A percentile compares a stretch with the other conserved stretches of the same genome.
Conservation (phyloP, 1,284 basidiomycete genomes). For the Dichomitus squalens region DNA sequence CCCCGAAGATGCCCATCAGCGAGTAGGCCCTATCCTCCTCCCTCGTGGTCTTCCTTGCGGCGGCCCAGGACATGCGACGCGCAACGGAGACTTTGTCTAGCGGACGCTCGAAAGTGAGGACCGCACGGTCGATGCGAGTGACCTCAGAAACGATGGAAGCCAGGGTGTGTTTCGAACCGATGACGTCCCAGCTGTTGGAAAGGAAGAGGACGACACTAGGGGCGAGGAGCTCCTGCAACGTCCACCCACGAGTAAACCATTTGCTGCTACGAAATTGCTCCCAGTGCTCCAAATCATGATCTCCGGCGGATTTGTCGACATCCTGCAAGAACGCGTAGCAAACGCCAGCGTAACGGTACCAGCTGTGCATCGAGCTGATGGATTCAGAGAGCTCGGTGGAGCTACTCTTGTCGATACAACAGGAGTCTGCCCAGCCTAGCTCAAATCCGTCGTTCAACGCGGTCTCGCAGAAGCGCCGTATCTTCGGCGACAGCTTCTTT, state of each 20-base stretch:
- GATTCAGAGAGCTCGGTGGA: too few relatives aligned
- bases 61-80: background rate
- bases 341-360: background rate
- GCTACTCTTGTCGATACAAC: background rate
- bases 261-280: background rate
- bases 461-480: background rate
- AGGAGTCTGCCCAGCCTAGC: background rate
- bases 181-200: background rate
- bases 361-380: background rate
- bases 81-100: background rate
- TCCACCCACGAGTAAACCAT: too few relatives aligned
- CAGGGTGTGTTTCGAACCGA: background rate
- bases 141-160: background rate
- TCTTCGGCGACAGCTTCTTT: background rate
- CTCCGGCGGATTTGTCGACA: background rate
- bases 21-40: conserved; percentile 3
- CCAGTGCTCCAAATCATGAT: background rate
- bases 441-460: background rate
- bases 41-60: background rate
- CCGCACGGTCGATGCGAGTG: background rate
- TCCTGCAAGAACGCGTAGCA: conserved; percentile 2
- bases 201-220: background rate
- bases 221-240: too few relatives aligned
- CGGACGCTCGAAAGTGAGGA: background rate
- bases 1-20: background rate